phyloP scores from a whole-genome alignment of 2,329 filamentous ascomycete genomes.

The Trichoderma harzianum region DNA sequence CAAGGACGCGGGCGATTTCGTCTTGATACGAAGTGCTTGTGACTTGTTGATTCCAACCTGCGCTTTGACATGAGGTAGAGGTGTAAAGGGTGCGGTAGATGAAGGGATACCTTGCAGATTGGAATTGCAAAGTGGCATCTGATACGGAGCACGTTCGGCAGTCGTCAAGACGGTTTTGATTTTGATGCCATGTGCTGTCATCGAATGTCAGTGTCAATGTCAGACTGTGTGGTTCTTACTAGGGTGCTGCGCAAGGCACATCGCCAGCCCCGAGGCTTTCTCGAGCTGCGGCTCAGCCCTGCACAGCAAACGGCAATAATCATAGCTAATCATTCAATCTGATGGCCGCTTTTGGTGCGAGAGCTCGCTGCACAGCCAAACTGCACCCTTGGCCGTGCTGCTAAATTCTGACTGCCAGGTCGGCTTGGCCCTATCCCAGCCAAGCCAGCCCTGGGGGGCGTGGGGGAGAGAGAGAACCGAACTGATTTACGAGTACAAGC shows the following conservation, averaged over 20 bases:
- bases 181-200: background rate
- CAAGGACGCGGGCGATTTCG: background rate
- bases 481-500: background rate
- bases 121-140: background rate
- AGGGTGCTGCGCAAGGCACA: constrained; percentile 6
- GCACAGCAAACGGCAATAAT: background rate
- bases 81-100: background rate
- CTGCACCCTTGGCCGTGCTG: constrained; percentile 2
- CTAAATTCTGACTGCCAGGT: constrained; percentile 16
- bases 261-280: constrained; percentile 8
- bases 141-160: background rate
- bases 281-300: constrained; percentile 11
- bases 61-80: background rate
- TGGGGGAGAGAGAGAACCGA: background rate
- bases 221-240: constrained; percentile 3
- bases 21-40: background rate
- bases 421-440: background rate
- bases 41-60: background rate
- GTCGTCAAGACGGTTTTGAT: background rate
- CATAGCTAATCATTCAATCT: background rate
- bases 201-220: background rate
- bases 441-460: background rate
- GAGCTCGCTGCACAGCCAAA: constrained; percentile 5
- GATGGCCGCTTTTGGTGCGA: background rate
- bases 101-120: background rate